Evolutionary conservation across 2,329 filamentous ascomycete genomes (phyloP), one percentile per base, ranked within the genome.

Genomic region (Paradendryphiella salina): DNA sequence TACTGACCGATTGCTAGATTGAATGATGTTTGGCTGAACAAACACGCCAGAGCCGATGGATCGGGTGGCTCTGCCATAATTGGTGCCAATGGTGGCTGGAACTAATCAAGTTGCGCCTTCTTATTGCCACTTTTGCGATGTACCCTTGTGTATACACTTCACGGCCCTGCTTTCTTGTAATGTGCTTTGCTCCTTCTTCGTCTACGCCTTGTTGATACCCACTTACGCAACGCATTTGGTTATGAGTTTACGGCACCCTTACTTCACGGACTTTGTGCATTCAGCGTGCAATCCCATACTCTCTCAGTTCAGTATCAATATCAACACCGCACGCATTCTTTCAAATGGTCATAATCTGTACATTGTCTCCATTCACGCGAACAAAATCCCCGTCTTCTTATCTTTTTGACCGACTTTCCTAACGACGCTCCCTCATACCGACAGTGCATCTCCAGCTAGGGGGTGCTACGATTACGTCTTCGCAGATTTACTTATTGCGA

Each of bases 11-110:
- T 46, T 53, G 31, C 5, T 23, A 87, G 84, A 17, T 76, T 91
- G n/a, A 80, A 85, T 61, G 83, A 85, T 60, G 81, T 86, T 0
- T 90, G 88, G 88, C 83, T 90, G 44, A 64, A 75, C 46, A 73
- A 71, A 36, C 43, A 41, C 10, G 62, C 56, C 13, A 62, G 63
- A 38, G 63, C 63, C 6, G 50, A 63, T 36, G 55, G 56, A 32
- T 66, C 60, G 28, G 60, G 64, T 31, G 60, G 59, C 14, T 69
- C 61, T 40, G 56, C 44, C 4, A 35, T 52, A 10, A 52, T 59
- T 32, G 63, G 52, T 41, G 41, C 46, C 4, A 62, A 60, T 29
- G 59, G 56, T n/a, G 63, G 59, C 14, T 52, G 39, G 33, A 34
- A 38, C 21, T 58, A 39, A 48, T 18, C 18, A 21, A 20, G 23